Conservation (phyloP, 2,329 filamentous ascomycete genomes). For the Penicillium sp. region DNA sequence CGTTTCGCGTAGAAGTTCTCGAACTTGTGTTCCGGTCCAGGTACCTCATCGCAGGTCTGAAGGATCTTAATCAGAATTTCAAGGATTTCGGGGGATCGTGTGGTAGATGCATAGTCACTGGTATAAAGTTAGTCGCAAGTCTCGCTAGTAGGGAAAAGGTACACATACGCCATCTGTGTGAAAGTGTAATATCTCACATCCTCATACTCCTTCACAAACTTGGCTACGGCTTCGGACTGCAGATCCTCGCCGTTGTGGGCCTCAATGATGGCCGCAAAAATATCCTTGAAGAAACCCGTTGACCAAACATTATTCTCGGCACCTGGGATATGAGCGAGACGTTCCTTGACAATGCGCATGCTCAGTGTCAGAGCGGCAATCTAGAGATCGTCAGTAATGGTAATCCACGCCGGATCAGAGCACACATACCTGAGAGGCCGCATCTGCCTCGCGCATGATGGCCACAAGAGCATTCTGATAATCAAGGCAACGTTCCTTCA, state of each 20-base stretch:
- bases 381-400: constrained; percentile 29
- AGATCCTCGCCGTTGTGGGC: constrained; percentile 50
- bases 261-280: constrained; percentile 56
- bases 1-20: constrained; percentile 35
- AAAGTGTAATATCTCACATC: constrained; percentile 81
- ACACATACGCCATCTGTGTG: constrained; percentile 58
- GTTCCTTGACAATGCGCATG: constrained; percentile 77
- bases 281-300: constrained; percentile 58
- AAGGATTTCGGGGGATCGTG: constrained; percentile 24
- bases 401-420: not conserved
- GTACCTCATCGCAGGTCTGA: constrained; percentile 57
- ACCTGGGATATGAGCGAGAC: constrained; percentile 55
- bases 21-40: constrained; percentile 37
- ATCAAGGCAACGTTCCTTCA: constrained; percentile 64
- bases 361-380: constrained; percentile 64
- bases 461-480: constrained; percentile 57
- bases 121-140: constrained; percentile 5
- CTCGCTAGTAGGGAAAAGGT: not conserved
- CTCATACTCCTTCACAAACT: constrained; percentile 69
- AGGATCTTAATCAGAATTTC: constrained; percentile 35
- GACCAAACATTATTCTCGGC: constrained; percentile 62
- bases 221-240: constrained; percentile 65
- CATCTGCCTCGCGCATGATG: constrained; percentile 54
- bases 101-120: constrained; percentile 30
- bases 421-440: constrained; percentile 43